phyloP scores from a whole-genome alignment of 352 stramenopile genomes.

The Phytophthora cryptogea region DNA sequence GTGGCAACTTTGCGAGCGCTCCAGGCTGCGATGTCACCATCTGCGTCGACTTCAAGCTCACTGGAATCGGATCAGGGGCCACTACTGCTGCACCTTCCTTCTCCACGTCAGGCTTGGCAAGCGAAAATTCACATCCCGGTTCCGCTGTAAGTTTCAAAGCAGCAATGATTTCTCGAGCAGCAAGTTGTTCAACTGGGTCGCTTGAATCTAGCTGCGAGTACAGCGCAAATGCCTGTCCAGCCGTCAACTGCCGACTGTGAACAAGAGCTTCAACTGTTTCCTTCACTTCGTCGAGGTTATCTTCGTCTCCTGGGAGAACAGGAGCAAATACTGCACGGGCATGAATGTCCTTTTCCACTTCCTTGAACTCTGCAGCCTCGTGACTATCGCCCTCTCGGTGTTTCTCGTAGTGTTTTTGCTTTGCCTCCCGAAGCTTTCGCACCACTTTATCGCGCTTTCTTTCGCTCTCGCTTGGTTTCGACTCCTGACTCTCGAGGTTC shows the following conservation, averaged over 20 bases:
- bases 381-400: constrained; percentile 7
- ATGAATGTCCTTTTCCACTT: constrained; percentile 34
- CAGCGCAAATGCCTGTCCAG: constrained; percentile 73
- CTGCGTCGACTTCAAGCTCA: constrained; percentile 7
- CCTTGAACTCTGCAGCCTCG: constrained; percentile 11
- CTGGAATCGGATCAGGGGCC: background rate
- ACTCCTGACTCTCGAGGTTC: constrained; percentile 43
- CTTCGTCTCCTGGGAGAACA: constrained; percentile 26
- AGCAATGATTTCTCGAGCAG: constrained; percentile 62
- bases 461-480: constrained; percentile 15
- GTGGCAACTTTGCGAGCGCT: constrained; percentile 15
- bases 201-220: constrained; percentile 58
- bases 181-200: constrained; percentile 44
- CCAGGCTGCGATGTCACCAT: constrained; percentile 6
- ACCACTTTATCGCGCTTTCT: constrained; percentile 32
- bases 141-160: constrained; percentile 35
- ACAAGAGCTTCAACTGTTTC: constrained; percentile 73
- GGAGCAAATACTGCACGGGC: constrained; percentile 29
- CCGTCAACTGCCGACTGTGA: constrained; percentile 51
- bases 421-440: constrained; percentile 26
- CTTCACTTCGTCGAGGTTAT: constrained; percentile 47
- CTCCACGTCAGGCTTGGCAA: constrained; percentile 16
- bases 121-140: constrained; percentile 30
- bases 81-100: constrained; percentile 1
- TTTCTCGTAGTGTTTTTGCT: constrained; percentile 32